These are phyloP conservation scores for Chlorociboria aeruginascens DNA, from an alignment of 495 filamentous ascomycete genomes.

Conservation along the genomic window DNA sequence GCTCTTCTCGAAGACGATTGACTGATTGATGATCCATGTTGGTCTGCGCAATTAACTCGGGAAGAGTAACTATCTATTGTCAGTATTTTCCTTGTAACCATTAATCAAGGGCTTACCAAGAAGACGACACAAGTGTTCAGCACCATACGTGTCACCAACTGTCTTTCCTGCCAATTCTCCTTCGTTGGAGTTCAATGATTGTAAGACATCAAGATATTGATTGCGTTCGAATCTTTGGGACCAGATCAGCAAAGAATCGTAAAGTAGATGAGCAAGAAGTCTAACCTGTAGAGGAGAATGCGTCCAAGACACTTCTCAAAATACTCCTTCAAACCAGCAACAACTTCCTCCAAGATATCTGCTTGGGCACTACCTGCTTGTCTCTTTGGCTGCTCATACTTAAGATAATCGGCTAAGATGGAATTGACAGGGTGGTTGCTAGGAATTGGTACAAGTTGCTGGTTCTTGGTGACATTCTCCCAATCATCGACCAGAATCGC, in stretches of 20 bases:
- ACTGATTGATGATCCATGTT: constrained; percentile 93
- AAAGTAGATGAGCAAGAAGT: background rate
- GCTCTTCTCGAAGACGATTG: constrained; percentile 74
- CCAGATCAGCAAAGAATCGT: background rate
- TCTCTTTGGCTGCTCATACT: constrained; percentile 56
- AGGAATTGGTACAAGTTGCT: constrained; percentile 73
- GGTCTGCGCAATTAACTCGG: constrained; percentile 89
- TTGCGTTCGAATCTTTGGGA: constrained; percentile 59
- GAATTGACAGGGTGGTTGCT: constrained; percentile 58
- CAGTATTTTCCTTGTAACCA: background rate
- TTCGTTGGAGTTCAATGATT: constrained; percentile 42
- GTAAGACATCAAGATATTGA: constrained; percentile 65
- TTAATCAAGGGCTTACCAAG: constrained; percentile 50
- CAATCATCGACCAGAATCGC: constrained; percentile 91
- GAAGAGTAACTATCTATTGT: constrained; percentile 58
- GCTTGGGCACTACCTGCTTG: constrained; percentile 49
- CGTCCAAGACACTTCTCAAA: constrained; percentile 79
- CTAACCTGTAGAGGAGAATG: constrained; percentile 71
- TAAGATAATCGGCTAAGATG: constrained; percentile 70
- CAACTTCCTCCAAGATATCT: constrained; percentile 80
- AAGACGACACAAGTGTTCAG: constrained; percentile 78
- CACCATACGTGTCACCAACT: constrained; percentile 74
- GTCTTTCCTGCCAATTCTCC: constrained; percentile 52
- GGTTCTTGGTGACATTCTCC: constrained; percentile 95
- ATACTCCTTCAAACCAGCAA: constrained; percentile 76